Evolutionary conservation across 768 basidiomycete genomes (phyloP).

Genomic region (Suillus subaureus): DNA sequence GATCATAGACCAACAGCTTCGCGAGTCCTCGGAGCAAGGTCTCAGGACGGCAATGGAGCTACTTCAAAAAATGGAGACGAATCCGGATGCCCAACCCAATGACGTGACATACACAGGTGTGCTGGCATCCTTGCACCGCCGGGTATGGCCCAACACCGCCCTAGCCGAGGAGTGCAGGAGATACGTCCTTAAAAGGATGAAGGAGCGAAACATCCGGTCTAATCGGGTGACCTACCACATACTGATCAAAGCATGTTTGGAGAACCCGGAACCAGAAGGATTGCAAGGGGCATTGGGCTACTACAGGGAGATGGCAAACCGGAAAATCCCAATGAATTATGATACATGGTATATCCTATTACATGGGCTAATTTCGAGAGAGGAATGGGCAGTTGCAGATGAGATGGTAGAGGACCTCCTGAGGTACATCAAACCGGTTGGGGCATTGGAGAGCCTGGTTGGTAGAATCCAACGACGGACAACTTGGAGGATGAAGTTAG

Average conservation of each 20-base stretch:
- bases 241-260: constrained; percentile 68
- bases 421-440: constrained; percentile 45
- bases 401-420: constrained; percentile 66
- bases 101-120: constrained; percentile 85
- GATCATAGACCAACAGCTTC: constrained; percentile 76
- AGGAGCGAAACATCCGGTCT: constrained; percentile 50
- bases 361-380: constrained; percentile 57
- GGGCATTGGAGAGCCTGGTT: constrained; percentile 51
- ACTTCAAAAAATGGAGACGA: constrained; percentile 73
- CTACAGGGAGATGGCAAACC: constrained; percentile 60
- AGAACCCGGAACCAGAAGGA: constrained; percentile 50
- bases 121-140: constrained; percentile 70
- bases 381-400: constrained; percentile 62
- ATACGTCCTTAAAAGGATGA: constrained; percentile 62
- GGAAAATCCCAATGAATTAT: constrained; percentile 48
- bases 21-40: constrained; percentile 51
- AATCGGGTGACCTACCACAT: constrained; percentile 76
- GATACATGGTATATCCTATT: constrained; percentile 83
- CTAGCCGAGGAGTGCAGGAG: constrained; percentile 48
- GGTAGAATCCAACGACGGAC: constrained; percentile 46
- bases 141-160: constrained; percentile 47
- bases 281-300: constrained; percentile 57
- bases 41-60: constrained; percentile 69
- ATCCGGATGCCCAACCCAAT: constrained; percentile 56
- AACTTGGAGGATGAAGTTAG: constrained; percentile 31